Evolutionary conservation across 202 grass and related monocot species (phyloP).

Genomic region (Panicum hallii): DNA sequence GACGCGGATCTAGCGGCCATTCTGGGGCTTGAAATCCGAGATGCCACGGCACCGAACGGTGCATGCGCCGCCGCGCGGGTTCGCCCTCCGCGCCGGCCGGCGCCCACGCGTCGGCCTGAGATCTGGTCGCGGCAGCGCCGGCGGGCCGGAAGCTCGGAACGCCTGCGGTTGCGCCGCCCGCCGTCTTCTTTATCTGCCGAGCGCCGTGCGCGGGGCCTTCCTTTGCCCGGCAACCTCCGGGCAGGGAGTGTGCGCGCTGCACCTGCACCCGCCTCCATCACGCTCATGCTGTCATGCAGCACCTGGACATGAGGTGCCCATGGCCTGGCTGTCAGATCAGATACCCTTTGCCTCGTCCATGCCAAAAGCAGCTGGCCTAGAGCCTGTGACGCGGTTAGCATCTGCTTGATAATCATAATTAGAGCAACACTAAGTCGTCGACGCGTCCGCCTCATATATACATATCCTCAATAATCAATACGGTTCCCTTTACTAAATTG

Average conservation of each 20-base stretch:
- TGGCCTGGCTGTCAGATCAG: neutral
- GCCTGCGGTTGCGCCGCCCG: neutral
- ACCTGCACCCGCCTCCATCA: neutral
- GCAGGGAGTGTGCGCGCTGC: neutral
- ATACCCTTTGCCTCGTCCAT: neutral
- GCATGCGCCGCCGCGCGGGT: too few species aligned
- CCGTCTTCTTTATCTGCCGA: neutral
- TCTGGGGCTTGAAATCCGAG: neutral
- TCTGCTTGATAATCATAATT: too few species aligned
- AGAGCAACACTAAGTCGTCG: too few species aligned
- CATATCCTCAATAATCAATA: too few species aligned
- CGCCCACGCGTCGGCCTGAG: neutral
- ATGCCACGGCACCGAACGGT: neutral
- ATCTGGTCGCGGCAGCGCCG: too few species aligned
- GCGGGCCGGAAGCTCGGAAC: neutral
- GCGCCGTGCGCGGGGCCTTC: neutral
- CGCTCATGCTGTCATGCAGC: neutral
- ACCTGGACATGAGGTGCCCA: neutral
- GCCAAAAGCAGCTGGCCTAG: neutral
- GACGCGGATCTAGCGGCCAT: constrained; percentile 21
- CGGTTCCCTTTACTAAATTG: neutral
- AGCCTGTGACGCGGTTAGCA: neutral
- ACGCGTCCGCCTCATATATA: too few species aligned
- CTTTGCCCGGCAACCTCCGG: constrained; percentile 11
- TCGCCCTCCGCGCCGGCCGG: neutral